Evolutionary conservation across 202 grass and related monocot species (phyloP).

Genomic region (Schoenoplectus triqueter): DNA sequence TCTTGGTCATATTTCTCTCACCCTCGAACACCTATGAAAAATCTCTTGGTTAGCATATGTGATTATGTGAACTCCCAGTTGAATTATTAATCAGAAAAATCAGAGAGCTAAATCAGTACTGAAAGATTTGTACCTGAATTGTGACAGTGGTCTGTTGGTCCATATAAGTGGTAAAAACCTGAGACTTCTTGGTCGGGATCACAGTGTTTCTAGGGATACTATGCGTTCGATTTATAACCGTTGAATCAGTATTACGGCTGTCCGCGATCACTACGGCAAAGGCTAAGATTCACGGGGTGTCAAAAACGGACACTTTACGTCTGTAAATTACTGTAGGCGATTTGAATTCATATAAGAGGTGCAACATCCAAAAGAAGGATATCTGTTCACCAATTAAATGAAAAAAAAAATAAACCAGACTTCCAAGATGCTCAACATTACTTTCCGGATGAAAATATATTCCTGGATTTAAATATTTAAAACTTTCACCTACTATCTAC

Average conservation of each 20-base stretch:
- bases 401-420: too few species aligned
- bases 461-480: too few species aligned
- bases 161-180: constrained; percentile 64
- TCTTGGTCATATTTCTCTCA: constrained; percentile 58
- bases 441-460: not conserved
- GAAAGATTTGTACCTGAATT: constrained; percentile 40
- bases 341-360: constrained; percentile 55
- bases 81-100: too few species aligned
- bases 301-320: constrained; percentile 39
- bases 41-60: not conserved
- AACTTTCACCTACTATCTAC: too few species aligned
- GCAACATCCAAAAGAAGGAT: constrained; percentile 59
- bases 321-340: constrained; percentile 33
- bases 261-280: constrained; percentile 64
- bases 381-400: constrained; percentile 40
- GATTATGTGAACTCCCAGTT: not conserved
- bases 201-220: constrained; percentile 62
- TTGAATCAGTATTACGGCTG: constrained; percentile 56
- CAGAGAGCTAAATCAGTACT: too few species aligned
- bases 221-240: constrained; percentile 65
- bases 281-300: constrained; percentile 47
- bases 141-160: constrained; percentile 63
- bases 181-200: constrained; percentile 59
- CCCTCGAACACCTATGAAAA: constrained; percentile 50
- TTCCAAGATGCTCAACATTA: too few species aligned